Base-by-base conservation (phyloP, 495 filamentous ascomycete species). In the Pseudomonodictys pantanalensis region DNA sequence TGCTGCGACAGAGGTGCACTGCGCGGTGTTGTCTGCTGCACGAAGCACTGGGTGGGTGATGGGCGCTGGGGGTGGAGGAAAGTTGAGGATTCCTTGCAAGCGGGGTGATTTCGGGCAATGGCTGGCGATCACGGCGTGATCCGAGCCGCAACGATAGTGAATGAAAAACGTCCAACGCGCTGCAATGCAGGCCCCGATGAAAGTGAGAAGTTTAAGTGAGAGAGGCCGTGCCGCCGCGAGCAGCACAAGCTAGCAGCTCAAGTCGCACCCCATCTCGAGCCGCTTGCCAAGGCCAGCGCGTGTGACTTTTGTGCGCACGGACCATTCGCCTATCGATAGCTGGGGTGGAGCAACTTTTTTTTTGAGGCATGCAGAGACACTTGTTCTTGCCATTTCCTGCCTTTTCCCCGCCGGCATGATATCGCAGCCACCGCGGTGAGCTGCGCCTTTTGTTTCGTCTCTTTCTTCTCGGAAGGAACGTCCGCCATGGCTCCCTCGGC, bases 401-500 rank as follows among this genome's bases (percentile, higher is more conserved):
- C 28, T 28, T 41, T 39, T 11, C 17, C 32, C 28, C 52, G 22
- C 22, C 28, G 39, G 11, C 29, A 49, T 28, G 45, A 49, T 25
- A 26, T 7, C n/a, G 45, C 45, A 49, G 38, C 38, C 38, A 15
- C 38, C 24, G 24, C 26, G 26, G 6, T n/a, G n/a, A n/a, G n/a
- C n/a, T n/a, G n/a, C n/a, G n/a, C n/a, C n/a, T n/a, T n/a, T n/a
- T n/a, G n/a, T n/a, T n/a, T n/a, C n/a, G n/a, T n/a, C n/a, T n/a
- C n/a, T n/a, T n/a, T n/a, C n/a, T n/a, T n/a, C n/a, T n/a, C n/a
- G n/a, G n/a, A n/a, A n/a, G n/a, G n/a, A n/a, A n/a, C n/a, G n/a
- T 62, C 73, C 33, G 76, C 72, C 52, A 92, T 89, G 79, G 81
- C 82, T 53, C 76, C 78, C 35, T 42, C 71, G 8, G 44, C 62